Evolutionary conservation across 1,284 basidiomycete genomes (phyloP).

Genomic region (Sparassis latifolia): DNA sequence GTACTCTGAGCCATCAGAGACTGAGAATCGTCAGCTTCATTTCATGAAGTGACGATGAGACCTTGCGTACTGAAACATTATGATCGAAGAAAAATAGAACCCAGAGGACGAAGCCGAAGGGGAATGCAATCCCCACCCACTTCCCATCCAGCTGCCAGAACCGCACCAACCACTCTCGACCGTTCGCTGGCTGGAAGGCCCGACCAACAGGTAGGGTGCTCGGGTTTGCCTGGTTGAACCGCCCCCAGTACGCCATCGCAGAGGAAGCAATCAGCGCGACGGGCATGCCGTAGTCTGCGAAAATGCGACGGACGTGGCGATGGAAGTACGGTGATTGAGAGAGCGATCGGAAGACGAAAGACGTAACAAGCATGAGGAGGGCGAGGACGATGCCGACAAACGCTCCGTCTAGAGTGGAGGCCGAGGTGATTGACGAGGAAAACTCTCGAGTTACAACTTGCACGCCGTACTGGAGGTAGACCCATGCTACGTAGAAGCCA

Average conservation of each 20-base stretch:
- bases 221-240: slow-evolving; percentile 59
- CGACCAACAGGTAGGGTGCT: slow-evolving; percentile 63
- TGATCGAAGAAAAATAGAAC: slow-evolving; percentile 77
- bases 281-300: slow-evolving; percentile 87
- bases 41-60: not conserved
- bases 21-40: slow-evolving; percentile 28
- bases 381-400: slow-evolving; percentile 76
- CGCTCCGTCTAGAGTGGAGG: slow-evolving; percentile 42
- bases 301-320: slow-evolving; percentile 66
- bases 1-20: slow-evolving; percentile 91
- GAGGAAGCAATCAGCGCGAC: slow-evolving; percentile 72
- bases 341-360: slow-evolving; percentile 68
- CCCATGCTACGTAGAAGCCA: slow-evolving; percentile 85
- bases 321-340: slow-evolving; percentile 65
- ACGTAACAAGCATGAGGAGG: slow-evolving; percentile 65
- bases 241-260: slow-evolving; percentile 81
- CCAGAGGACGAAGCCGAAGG: slow-evolving; percentile 68
- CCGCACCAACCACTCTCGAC: slow-evolving; percentile 78
- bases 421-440: slow-evolving; percentile 22
- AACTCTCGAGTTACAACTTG: slow-evolving; percentile 80
- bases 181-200: slow-evolving; percentile 71
- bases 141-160: slow-evolving; percentile 90
- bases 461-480: slow-evolving; percentile 87
- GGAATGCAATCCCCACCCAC: slow-evolving; percentile 83
- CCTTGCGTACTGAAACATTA: slow-evolving; percentile 65